phyloP scores from a whole-genome alignment of 2,329 filamentous ascomycete species.

The Metarhizium rileyi region DNA sequence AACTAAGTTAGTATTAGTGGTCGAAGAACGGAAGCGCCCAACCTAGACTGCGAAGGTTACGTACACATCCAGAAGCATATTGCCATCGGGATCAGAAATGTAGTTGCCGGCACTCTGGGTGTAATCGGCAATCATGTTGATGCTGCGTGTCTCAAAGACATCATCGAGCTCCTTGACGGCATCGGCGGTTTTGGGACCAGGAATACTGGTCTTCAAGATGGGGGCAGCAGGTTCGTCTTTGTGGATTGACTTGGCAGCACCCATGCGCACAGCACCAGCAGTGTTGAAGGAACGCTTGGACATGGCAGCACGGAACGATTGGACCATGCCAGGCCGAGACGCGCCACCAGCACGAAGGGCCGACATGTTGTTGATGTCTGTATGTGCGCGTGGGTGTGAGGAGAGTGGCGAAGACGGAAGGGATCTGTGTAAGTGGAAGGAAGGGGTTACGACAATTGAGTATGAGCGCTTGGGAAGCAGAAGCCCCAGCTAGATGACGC shows the following conservation, averaged over 20 bases:
- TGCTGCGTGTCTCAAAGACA: conserved; percentile 76
- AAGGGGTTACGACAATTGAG: neutral
- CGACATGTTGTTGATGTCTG: conserved; percentile 5
- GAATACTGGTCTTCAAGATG: conserved; percentile 51
- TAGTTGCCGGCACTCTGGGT: conserved; percentile 72
- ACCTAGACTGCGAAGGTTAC: conserved; percentile 13
- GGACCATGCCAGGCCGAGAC: conserved; percentile 2
- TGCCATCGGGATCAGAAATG: conserved; percentile 62
- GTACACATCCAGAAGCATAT: conserved; percentile 63
- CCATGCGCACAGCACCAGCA: conserved; percentile 13
- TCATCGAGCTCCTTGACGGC: conserved; percentile 60
- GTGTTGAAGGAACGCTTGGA: conserved; percentile 8
- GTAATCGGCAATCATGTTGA: conserved; percentile 78
- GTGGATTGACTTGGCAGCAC: conserved; percentile 30
- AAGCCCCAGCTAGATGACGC: neutral
- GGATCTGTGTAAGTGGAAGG: neutral
- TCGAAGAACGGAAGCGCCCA: neutral
- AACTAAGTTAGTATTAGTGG: neutral
- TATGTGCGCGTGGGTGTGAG: neutral
- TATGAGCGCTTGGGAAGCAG: neutral
- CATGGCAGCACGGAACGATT: conserved; percentile 3
- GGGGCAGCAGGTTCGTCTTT: conserved; percentile 43
- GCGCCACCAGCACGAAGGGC: conserved; percentile 10
- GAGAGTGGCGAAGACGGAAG: neutral
- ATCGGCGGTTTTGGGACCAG: conserved; percentile 64